Evolutionary conservation across 208 protist genomes (phyloP).

Genomic region (Leishmania mexicana): DNA sequence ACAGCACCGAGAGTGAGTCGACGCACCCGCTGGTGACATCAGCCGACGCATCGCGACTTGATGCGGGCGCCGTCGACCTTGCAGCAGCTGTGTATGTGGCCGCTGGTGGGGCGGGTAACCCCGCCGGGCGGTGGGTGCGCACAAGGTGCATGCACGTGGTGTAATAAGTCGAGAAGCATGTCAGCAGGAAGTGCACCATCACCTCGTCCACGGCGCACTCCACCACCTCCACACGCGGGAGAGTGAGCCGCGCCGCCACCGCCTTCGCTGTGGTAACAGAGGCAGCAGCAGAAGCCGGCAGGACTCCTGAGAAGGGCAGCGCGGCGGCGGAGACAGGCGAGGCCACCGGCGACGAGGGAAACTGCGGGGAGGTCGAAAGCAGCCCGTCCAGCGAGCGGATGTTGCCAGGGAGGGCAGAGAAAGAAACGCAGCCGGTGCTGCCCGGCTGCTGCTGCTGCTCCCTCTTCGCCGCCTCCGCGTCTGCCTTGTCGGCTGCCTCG

Average conservation of each 20-base stretch:
- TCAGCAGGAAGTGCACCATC: conserved; percentile 35
- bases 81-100: background rate
- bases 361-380: background rate
- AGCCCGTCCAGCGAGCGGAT: background rate
- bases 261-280: background rate
- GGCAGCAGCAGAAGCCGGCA: background rate
- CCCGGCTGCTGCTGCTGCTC: conserved; percentile 7
- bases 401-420: background rate
- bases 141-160: conserved; percentile 25
- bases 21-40: background rate
- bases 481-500: conserved; percentile 11
- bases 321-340: conserved; percentile 8
- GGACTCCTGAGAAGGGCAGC: background rate
- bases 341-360: conserved; percentile 8
- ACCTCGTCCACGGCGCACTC: conserved; percentile 39
- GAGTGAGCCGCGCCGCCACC: conserved; percentile 1
- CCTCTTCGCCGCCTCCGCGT: conserved; percentile 4
- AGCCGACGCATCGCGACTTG: background rate
- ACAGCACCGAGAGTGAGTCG: conserved; percentile 20
- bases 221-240: conserved; percentile 25
- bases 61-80: background rate
- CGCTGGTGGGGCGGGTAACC: background rate
- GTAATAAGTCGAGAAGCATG: conserved; percentile 32
- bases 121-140: conserved; percentile 14
- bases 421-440: background rate